Base-by-base conservation (phyloP, 2,329 filamentous ascomycete species). In the Fusarium multiceps region DNA sequence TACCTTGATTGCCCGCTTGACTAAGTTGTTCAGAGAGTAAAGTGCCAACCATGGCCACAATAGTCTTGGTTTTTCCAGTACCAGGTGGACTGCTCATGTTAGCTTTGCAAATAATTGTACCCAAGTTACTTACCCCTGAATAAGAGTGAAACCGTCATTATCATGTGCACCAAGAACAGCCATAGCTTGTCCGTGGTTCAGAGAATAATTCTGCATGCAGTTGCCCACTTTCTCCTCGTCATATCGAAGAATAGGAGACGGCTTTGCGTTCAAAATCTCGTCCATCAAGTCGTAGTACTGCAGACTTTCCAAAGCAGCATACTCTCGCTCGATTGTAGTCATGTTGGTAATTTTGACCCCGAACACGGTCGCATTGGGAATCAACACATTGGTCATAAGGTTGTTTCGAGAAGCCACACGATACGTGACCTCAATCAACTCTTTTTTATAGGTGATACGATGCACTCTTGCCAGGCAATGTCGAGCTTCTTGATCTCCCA, bases 1-100 rank as follows among this genome's bases (percentile, higher is more conserved):
- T 75, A 18, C 79, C 75, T 57, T 78, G 77, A 66, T 76, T 69
- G 43, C 74, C 73, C 56, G 69, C 63, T 59, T 78, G 81, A 68
- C 74, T 80, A 64, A 75, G 77, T 72, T 78, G 79, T 63, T 80
- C 81, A 14, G 66, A 80, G n/a, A 75, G 72, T 18, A 99, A 84
- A 40, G 93, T 93, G 37, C 96, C 96, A 25, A 98, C 94, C 85
- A 99, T 97, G 32, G 95, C 96, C 59, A 97, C 89, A 65, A 99
- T 99, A 0, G 96, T 99, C 79, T 99, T 99, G 0, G 96, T 99
- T 82, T 99, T 99, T 76, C 95, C 96, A 6, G 96, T 98, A 79
- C 96, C 96, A 2, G 96, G 96, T 53, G 96, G 96, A 58, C 93
- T 91, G 59, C 42, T 57, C 8, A 73, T 69, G 78, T 80, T 78